A percentile compares a stretch with the other conserved stretches of the same genome.
Evolutionary conservation across 164 flowering plant genomes (phyloP).

Genomic region (Tetracentron sinense): DNA sequence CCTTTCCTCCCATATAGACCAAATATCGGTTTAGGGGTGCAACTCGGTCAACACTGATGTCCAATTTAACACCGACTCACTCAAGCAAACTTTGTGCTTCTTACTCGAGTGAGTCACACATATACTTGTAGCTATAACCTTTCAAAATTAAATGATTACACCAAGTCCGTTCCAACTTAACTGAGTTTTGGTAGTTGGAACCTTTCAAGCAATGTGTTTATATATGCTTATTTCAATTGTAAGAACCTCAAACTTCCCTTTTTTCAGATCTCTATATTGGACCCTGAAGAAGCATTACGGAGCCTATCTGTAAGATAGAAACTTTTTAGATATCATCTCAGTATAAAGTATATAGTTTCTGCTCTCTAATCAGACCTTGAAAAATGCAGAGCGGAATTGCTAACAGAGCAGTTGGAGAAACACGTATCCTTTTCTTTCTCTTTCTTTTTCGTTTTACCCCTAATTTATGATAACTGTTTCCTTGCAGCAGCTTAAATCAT

Average conservation of each 20-base stretch:
- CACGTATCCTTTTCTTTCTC: slow-evolving; percentile 55
- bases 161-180: not conserved
- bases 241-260: not conserved
- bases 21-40: not conserved
- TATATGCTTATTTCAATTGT: not conserved
- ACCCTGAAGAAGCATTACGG: slow-evolving; percentile 56
- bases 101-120: no score
- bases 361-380: slow-evolving; percentile 18
- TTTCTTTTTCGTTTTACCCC: not conserved
- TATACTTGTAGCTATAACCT: not conserved
- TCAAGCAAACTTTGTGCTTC: not conserved
- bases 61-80: not conserved
- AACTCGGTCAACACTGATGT: not conserved
- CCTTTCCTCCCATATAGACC: no score
- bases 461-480: not conserved
- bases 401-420: slow-evolving; percentile 90
- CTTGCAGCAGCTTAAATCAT: not conserved
- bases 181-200: not conserved
- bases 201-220: not conserved
- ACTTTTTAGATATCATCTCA: slow-evolving; percentile 5
- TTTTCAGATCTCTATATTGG: slow-evolving; percentile 43
- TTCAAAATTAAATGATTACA: not conserved
- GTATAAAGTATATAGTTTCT: not conserved
- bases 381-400: slow-evolving; percentile 69
- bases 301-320: slow-evolving; percentile 56